Conservation (phyloP, 768 basidiomycete species). For the Trametes villosa region DNA sequence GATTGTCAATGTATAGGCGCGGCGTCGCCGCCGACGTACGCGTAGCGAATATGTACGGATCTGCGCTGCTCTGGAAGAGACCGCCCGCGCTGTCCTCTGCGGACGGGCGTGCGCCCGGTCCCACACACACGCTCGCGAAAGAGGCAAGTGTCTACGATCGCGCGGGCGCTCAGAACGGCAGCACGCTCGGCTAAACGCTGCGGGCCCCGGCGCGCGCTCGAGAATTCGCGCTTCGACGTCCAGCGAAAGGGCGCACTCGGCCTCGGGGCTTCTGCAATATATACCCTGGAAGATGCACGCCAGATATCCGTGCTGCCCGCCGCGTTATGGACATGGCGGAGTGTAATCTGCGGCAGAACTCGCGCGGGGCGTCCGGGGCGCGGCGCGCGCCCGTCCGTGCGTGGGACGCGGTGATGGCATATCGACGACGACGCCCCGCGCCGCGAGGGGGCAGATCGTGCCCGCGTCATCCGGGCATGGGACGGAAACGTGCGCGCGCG, state of each 20-base stretch:
- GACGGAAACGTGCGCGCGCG: background rate
- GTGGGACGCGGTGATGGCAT: too few species aligned
- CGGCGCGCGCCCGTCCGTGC: too few species aligned
- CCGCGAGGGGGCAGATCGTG: background rate
- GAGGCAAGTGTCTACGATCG: constrained; percentile 13
- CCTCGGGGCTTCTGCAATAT: constrained; percentile 3
- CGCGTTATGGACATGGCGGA: background rate
- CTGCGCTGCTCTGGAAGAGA: background rate
- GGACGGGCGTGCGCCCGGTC: background rate
- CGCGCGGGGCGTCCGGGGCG: too few species aligned
- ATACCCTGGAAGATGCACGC: constrained; percentile 1
- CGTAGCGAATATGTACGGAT: background rate
- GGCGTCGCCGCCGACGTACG: too few species aligned
- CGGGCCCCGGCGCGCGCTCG: too few species aligned
- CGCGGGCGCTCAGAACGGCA: constrained; percentile 1
- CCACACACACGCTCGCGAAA: constrained; percentile 7
- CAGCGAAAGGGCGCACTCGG: background rate
- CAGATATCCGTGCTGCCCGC: background rate
- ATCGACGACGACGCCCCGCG: background rate
- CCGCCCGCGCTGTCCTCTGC: background rate
- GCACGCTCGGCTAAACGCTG: background rate
- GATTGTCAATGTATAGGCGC: background rate
- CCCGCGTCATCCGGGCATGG: constrained; percentile 1
- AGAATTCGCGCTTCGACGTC: too few species aligned
- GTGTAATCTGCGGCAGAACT: background rate